phyloP scores from a whole-genome alignment of 2,329 filamentous ascomycete genomes.

The Venturiaceae sp. region DNA sequence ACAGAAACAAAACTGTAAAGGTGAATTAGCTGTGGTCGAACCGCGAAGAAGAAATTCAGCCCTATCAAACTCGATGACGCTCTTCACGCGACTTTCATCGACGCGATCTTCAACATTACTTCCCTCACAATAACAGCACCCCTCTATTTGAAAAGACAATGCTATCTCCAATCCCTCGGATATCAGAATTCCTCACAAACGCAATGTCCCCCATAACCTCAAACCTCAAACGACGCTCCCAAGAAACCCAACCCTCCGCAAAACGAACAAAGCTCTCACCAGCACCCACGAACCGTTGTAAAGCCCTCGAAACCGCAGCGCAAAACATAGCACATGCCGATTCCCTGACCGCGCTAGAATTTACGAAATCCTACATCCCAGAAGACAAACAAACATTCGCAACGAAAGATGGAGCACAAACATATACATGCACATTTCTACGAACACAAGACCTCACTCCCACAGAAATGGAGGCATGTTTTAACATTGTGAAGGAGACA shows the following conservation, averaged over 20 bases:
- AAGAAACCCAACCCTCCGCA: neutral
- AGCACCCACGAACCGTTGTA: neutral
- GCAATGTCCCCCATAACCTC: neutral
- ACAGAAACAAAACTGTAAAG: neutral
- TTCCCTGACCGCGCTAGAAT: neutral
- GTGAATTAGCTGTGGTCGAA: neutral
- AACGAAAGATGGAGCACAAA: neutral
- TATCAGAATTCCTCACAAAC: too few species aligned
- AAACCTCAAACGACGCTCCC: neutral
- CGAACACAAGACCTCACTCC: neutral
- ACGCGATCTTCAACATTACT: neutral
- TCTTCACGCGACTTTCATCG: neutral
- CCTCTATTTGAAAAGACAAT: too few species aligned
- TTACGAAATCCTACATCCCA: neutral
- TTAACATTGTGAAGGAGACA: constrained; percentile 5
- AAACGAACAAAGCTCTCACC: neutral
- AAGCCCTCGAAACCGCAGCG: neutral
- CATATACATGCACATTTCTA: neutral
- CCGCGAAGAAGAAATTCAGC: neutral
- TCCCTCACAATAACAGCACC: too few species aligned
- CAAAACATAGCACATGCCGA: neutral
- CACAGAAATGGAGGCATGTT: neutral
- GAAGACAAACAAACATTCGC: neutral
- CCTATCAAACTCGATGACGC: neutral
- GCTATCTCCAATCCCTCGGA: too few species aligned